These are phyloP conservation scores for Backusella australiensis DNA, from an alignment of 192 early-diverging fungal species.

Conservation along the genomic window DNA sequence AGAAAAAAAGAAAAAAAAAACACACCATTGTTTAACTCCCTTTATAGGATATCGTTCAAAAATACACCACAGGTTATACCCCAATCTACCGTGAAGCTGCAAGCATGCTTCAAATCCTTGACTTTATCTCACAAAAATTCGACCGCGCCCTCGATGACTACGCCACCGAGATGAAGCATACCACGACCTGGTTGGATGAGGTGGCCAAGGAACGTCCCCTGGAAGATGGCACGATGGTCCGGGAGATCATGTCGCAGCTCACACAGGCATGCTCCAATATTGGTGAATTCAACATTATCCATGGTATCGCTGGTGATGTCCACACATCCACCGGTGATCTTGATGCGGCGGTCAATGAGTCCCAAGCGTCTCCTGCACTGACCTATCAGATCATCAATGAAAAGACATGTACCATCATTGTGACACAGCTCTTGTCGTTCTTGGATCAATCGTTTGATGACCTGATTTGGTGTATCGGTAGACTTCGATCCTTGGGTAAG, in stretches of 20 bases:
- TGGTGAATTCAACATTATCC: constrained; percentile 26
- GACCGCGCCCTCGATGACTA: constrained; percentile 10
- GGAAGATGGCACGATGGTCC: constrained; percentile 41
- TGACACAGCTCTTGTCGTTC: constrained; percentile 39
- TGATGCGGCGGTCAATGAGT: not conserved
- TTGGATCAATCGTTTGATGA: constrained; percentile 44
- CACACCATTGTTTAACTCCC: not conserved
- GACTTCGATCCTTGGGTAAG: constrained; percentile 24
- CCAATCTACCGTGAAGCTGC: constrained; percentile 47
- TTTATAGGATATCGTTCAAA: constrained; percentile 28
- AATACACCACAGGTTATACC: constrained; percentile 38
- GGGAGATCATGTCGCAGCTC: constrained; percentile 38
- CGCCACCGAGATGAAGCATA: constrained; percentile 22
- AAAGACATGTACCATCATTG: constrained; percentile 32
- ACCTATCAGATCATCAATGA: constrained; percentile 44
- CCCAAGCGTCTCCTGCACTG: constrained; percentile 14
- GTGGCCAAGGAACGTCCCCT: constrained; percentile 41
- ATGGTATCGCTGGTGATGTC: constrained; percentile 34
- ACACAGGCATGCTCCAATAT: constrained; percentile 37
- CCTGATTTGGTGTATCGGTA: constrained; percentile 47
- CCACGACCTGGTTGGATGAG: constrained; percentile 41
- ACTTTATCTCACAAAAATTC: constrained; percentile 37
- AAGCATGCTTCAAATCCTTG: constrained; percentile 36
- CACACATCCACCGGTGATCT: constrained; percentile 25
- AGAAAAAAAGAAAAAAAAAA: too few relatives aligned